Evolutionary conservation across 257 asterid genomes (phyloP).

Genomic region (Solanum sejunctum): DNA sequence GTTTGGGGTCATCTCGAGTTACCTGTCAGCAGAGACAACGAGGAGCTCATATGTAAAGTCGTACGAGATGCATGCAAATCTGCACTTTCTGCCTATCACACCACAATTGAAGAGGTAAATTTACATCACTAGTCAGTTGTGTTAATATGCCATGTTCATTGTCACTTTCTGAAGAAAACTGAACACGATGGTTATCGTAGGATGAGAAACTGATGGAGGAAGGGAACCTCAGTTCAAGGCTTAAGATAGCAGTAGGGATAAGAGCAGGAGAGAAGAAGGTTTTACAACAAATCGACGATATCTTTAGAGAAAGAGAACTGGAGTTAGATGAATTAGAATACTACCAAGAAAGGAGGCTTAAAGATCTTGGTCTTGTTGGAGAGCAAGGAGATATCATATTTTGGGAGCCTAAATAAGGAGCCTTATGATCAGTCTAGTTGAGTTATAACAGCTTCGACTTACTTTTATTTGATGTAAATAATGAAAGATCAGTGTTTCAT

Average conservation of each 20-base stretch:
- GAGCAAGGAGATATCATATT: constrained; percentile 94
- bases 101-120: constrained; percentile 81
- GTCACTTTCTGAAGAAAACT: not conserved
- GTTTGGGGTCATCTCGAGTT: constrained; percentile 75
- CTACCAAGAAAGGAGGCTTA: constrained; percentile 90
- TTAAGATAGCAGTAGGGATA: constrained; percentile 55
- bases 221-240: constrained; percentile 58
- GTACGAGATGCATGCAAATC: constrained; percentile 62
- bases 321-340: constrained; percentile 76
- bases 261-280: constrained; percentile 87
- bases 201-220: constrained; percentile 62
- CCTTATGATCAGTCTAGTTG: not conserved
- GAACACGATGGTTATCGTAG: constrained; percentile 20
- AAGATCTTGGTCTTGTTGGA: constrained; percentile 94
- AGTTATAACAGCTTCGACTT: not conserved
- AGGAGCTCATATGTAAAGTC: constrained; percentile 76
- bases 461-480: not conserved
- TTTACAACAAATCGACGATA: constrained; percentile 63
- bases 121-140: not conserved
- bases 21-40: constrained; percentile 81
- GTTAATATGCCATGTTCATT: not conserved
- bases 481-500: not conserved
- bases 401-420: constrained; percentile 72
- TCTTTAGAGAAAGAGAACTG: constrained; percentile 58
- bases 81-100: constrained; percentile 70